A percentile compares a stretch with the other conserved stretches of the same genome.
Conservation (phyloP, 1,284 basidiomycete genomes). For the Boletellus deceptivus region DNA sequence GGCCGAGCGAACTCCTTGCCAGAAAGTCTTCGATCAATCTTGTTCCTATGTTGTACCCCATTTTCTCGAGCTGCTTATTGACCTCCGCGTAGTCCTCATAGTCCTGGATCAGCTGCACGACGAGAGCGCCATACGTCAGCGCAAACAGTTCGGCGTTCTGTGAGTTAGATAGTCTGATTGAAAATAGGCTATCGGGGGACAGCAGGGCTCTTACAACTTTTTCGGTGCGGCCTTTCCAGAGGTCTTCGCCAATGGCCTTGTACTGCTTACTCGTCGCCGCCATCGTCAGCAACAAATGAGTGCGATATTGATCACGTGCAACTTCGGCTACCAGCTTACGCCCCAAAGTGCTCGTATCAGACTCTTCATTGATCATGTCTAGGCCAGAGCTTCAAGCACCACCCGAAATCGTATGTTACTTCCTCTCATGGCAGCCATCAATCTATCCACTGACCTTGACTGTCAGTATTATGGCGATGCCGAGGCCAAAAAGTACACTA, state of each 20-base stretch:
- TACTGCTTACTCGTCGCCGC: conserved; percentile 77
- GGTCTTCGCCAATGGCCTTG: conserved; percentile 83
- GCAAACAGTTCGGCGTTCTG: conserved; percentile 98
- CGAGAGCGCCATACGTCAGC: conserved; percentile 94
- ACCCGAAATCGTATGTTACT: conserved; percentile 82
- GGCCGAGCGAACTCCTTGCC: conserved; percentile 81
- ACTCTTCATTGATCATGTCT: conserved; percentile 53
- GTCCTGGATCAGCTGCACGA: conserved; percentile 98
- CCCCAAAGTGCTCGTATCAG: no score
- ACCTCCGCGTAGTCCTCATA: conserved; percentile 96
- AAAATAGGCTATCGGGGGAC: conserved; percentile 7
- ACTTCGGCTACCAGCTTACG: no score
- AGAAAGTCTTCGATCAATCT: conserved; percentile 97
- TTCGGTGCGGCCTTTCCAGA: conserved; percentile 88
- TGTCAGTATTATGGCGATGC: conserved; percentile 92
- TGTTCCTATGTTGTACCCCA: conserved; percentile 99
- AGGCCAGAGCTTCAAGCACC: conserved; percentile 95
- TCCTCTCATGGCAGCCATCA: background rate
- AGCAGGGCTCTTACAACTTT: conserved; percentile 64
- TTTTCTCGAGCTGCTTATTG: conserved; percentile 82
- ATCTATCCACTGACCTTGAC: conserved; percentile 12
- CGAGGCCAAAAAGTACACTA: conserved; percentile 96
- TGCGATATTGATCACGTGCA: conserved; percentile 27
- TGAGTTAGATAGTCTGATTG: conserved; percentile 15
- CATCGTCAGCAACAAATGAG: conserved; percentile 38